Evolutionary conservation across 1,139 yeast genomes (phyloP), one percentile per base, ranked within the genome.

Genomic region (Yamadazyma spencermartinsiae): DNA sequence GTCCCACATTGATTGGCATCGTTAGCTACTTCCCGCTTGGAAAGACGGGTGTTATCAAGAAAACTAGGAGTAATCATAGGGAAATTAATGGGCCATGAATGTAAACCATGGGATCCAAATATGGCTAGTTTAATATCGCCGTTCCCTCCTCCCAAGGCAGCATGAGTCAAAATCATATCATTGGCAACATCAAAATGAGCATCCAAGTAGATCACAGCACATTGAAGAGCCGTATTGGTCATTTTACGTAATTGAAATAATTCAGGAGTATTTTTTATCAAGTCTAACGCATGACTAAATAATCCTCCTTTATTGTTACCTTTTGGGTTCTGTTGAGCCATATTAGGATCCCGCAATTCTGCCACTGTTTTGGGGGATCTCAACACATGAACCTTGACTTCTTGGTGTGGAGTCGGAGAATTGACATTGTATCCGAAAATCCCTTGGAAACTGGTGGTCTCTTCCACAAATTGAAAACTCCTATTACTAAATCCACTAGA

Each of bases 101-200:
- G 92, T 20, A 89, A 52, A 0, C 96, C 94, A 56, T 92, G 98
- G 3, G 95, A 84, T 3, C 98, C 98, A 62, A 90, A 90, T 13
- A 92, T 88, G 0, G 96, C 98, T 42, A 92, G 63, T 46, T 79
- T 80, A 25, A 86, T 70, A 33, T 79, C 72, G 31, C 74, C 82
- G 18, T 74, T 72, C 6, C 95, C 95, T 25, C 98, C 98, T 30
- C 98, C 98, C 15, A 92, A 66, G 0, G 98, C 98, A 3, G 98
- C 98, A 64, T 92, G 98, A 2, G 90, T 88, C 35, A 81, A 62
- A 34, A 92, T 82, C 46, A 88, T 63, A 33, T 81, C 74, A 24
- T 57, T 56, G 24, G 63, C 50, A 1, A 69, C 65, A 55, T 90
- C 96, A 83, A 88, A 92, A 52, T 86, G 90, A 0, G 95, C 74